Evolutionary conservation across 345 rosid species (phyloP), one percentile per base, ranked within the genome.

Genomic region (Bruguiera sexangula): DNA sequence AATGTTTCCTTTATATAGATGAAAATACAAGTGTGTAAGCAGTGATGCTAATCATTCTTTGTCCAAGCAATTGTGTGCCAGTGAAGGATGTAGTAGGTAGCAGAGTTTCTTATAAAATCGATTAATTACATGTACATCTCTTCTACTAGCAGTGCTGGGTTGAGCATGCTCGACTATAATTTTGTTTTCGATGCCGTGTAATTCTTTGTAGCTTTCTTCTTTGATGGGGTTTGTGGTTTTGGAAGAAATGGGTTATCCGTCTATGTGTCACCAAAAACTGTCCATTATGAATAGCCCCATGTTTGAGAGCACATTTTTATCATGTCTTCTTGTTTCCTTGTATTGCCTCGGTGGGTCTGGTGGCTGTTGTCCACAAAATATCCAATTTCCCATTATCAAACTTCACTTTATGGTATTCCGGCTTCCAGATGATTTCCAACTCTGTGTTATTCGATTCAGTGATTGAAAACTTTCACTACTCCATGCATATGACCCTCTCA

Each of bases 1-100:
- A 56, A 22, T 62, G 21, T 26, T 64, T 58, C n/a, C 76, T 70
- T 54, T 58, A 74, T 62, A 62, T 27, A 30, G 53, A 29, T 57
- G 21, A 62, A 63, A 22, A 68, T 26, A 24, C 58, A 63, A 58
- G 73, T 68, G 73, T 8, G 18, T 20, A 43, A 56, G 58, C 55
- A 39, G 29, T 64, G 53, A 68, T 68, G 39, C 65, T 65, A 31
- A 21, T 67, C 68, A 43, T 61, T 53, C 54, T 65, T 65, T 52
- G 60, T 22, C 1, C 58, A 30, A 68, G 61, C 52, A 34, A 59
- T 67, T 62, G 64, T 54, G 32, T 58, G 78, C 69, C 29, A 13
- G 54, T 26, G 65, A 63, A 63, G 73, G 20, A 64, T 34, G 69
- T 22, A 29, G 43, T 26, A 27, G 10, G n/a, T 13, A 43, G 50